Conservation (phyloP, 192 early-diverging fungal genomes). For the Entomortierella chlamydospora region DNA sequence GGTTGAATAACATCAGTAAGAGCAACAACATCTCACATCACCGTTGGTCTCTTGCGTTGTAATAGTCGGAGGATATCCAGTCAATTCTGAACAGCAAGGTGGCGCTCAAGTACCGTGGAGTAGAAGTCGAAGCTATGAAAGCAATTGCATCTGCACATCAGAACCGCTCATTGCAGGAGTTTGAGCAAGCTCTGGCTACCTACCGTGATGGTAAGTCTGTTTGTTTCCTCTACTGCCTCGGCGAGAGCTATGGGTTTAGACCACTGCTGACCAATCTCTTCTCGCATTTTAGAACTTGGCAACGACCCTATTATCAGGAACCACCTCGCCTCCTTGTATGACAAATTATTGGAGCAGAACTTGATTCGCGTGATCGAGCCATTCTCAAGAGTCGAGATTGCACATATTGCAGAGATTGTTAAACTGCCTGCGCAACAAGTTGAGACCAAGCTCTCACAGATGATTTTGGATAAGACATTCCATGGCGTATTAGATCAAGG, state of each 20-base stretch:
- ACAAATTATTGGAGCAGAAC: conserved; percentile 97
- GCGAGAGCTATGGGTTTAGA: no score
- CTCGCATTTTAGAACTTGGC: conserved; percentile 70
- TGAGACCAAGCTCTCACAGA: conserved; percentile 96
- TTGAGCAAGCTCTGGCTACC: conserved; percentile 89
- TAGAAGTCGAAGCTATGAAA: conserved; percentile 94
- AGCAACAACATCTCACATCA: no score
- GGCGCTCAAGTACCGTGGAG: conserved; percentile 87
- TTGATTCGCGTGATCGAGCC: conserved; percentile 97
- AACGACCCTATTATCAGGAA: conserved; percentile 95
- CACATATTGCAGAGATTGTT: conserved; percentile 93
- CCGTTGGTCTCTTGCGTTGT: no score
- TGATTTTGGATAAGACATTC: conserved; percentile 99
- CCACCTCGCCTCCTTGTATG: conserved; percentile 94
- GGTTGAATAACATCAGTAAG: no score
- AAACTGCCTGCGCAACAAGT: conserved; percentile 92
- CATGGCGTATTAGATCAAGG: conserved; percentile 98
- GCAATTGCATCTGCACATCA: conserved; percentile 95
- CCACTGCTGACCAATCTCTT: not conserved
- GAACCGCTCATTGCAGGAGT: conserved; percentile 94
- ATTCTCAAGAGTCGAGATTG: conserved; percentile 96
- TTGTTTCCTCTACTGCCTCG: no score
- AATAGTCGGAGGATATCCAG: conserved; percentile 93
- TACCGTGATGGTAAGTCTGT: conserved; percentile 79
- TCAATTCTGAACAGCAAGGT: conserved; percentile 92